Evolutionary conservation across 768 basidiomycete species (phyloP).

Genomic region (Tylopilus sp.): DNA sequence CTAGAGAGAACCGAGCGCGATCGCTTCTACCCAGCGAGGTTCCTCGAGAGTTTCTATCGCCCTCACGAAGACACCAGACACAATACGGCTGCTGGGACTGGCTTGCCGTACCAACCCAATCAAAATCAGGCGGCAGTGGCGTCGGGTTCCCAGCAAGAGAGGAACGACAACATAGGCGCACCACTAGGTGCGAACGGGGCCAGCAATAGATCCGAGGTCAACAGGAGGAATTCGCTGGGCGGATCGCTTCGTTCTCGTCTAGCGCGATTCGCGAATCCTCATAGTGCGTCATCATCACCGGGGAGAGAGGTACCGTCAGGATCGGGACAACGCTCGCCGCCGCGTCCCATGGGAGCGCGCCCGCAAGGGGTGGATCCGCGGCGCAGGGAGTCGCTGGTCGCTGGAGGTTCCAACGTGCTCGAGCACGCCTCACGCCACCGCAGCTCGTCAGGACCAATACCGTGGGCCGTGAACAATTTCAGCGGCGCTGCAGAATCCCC

Average conservation of each 20-base stretch:
- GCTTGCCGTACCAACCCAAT: constrained; percentile 10
- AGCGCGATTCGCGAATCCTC: constrained; percentile 21
- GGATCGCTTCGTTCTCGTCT: constrained; percentile 27
- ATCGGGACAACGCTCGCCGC: constrained; percentile 22
- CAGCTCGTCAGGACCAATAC: not conserved
- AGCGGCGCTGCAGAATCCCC: not conserved
- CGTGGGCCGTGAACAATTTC: constrained; percentile 13
- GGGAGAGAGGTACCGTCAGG: constrained; percentile 1
- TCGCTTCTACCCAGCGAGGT: constrained; percentile 20
- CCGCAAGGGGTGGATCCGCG: constrained; percentile 18
- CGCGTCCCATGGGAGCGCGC: constrained; percentile 25
- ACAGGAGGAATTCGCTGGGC: constrained; percentile 20
- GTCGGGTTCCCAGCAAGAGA: constrained; percentile 9
- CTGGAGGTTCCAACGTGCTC: not conserved
- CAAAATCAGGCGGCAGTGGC: constrained; percentile 2
- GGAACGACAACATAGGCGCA: constrained; percentile 4
- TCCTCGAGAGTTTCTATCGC: constrained; percentile 23
- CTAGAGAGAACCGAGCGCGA: constrained; percentile 24
- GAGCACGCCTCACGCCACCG: constrained; percentile 14
- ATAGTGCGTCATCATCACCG: constrained; percentile 6
- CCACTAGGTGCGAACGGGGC: not conserved
- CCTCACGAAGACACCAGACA: constrained; percentile 23
- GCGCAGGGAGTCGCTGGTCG: constrained; percentile 7
- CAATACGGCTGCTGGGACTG: constrained; percentile 7
- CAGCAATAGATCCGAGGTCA: constrained; percentile 9